These are phyloP conservation scores for Trichoderma orchidacearum DNA, from an alignment of 495 filamentous ascomycete species.

Conservation along the genomic window DNA sequence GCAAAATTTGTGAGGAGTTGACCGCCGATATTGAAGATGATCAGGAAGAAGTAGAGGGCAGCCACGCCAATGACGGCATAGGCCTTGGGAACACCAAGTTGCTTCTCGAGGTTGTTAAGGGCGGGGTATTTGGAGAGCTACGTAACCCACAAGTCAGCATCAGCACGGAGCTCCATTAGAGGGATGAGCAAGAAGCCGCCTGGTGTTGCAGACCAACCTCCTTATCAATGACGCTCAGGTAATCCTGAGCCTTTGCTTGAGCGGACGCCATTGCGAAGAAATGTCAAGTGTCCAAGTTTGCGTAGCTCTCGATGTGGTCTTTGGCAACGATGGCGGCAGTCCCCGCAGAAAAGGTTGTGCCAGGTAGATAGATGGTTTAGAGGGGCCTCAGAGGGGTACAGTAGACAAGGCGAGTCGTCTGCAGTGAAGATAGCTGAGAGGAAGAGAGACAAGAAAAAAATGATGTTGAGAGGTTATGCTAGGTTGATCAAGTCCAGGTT, in stretches of 20 bases:
- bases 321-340: background rate
- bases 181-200: background rate
- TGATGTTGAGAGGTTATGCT: slow-evolving; percentile 1
- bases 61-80: slow-evolving; percentile 80
- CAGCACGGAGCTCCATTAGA: background rate
- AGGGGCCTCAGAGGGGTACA: background rate
- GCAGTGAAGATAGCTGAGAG: background rate
- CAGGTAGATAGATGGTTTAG: background rate
- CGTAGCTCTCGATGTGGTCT: background rate
- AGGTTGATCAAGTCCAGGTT: background rate
- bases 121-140: slow-evolving; percentile 93
- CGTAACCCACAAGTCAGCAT: background rate
- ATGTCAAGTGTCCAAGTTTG: background rate
- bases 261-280: slow-evolving; percentile 43
- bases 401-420: no score
- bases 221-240: slow-evolving; percentile 87
- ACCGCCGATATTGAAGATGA: slow-evolving; percentile 98
- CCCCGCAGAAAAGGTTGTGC: background rate
- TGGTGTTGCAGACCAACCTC: slow-evolving; percentile 47
- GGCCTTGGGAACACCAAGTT: slow-evolving; percentile 89
- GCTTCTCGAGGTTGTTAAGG: slow-evolving; percentile 94
- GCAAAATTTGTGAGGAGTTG: slow-evolving; percentile 94
- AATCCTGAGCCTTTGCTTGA: slow-evolving; percentile 82
- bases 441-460: background rate
- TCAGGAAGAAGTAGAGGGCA: slow-evolving; percentile 90